These are phyloP conservation scores for Paracorniculantispora psalliotae DNA, from an alignment of 2,329 filamentous ascomycete genomes.

Conservation along the genomic window DNA sequence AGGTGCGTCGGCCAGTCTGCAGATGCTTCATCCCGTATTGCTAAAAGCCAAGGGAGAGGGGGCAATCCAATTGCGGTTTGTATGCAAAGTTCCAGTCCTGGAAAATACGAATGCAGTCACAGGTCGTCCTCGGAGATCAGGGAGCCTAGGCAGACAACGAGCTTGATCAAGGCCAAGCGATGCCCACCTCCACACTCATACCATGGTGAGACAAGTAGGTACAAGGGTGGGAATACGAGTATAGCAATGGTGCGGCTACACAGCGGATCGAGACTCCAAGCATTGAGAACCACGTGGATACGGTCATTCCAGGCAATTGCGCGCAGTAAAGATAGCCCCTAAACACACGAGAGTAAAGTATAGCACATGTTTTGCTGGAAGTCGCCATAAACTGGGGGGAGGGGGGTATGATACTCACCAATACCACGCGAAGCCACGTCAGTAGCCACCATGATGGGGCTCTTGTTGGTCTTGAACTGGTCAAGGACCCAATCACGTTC, in stretches of 20 bases:
- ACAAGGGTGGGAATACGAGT: constrained; percentile 73
- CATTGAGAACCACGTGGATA: constrained; percentile 74
- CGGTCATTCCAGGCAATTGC: constrained; percentile 84
- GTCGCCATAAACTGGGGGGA: constrained; percentile 42
- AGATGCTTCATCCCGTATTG: constrained; percentile 40
- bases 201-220: constrained; percentile 51
- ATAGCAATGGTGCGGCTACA: constrained; percentile 59
- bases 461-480: constrained; percentile 99
- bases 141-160: constrained; percentile 51
- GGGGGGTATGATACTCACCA: constrained; percentile 77
- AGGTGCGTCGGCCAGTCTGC: constrained; percentile 38
- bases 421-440: constrained; percentile 99
- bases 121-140: constrained; percentile 48
- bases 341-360: constrained; percentile 86
- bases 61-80: constrained; percentile 56
- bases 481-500: constrained; percentile 99
- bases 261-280: constrained; percentile 82
- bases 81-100: constrained; percentile 44
- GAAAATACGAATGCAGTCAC: constrained; percentile 43
- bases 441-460: constrained; percentile 99
- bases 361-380: constrained; percentile 56
- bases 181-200: constrained; percentile 74
- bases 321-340: constrained; percentile 83
- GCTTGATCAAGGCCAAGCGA: constrained; percentile 73
- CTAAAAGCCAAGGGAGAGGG: constrained; percentile 41